These are phyloP conservation scores for Lactarius tabidus DNA, from an alignment of 768 basidiomycete species.

Conservation along the genomic window DNA sequence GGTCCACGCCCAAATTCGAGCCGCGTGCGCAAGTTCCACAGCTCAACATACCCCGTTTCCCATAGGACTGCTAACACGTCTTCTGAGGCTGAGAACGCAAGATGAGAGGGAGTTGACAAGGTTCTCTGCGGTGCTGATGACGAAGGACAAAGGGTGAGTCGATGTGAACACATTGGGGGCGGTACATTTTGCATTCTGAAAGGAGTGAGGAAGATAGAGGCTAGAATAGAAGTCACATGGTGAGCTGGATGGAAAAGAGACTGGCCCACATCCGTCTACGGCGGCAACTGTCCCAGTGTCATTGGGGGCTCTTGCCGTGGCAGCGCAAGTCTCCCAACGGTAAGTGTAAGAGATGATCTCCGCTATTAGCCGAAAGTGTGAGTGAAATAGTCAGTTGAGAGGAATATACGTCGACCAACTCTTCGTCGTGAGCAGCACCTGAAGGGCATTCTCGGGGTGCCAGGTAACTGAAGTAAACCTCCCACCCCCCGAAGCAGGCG, in stretches of 20 bases:
- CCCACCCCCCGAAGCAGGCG: constrained; percentile 39
- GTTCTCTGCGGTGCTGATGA: constrained; percentile 41
- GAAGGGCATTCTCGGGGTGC: constrained; percentile 80
- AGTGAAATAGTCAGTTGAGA: background rate
- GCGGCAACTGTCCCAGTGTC: constrained; percentile 88
- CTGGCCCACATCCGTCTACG: constrained; percentile 75
- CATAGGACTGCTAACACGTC: constrained; percentile 67
- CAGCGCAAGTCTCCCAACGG: constrained; percentile 74
- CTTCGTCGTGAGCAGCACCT: constrained; percentile 60
- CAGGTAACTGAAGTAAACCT: constrained; percentile 75
- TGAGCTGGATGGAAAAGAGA: background rate
- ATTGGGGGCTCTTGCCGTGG: constrained; percentile 52
- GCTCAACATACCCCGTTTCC: constrained; percentile 60
- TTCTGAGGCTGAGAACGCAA: constrained; percentile 51
- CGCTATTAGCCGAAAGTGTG: constrained; percentile 33
- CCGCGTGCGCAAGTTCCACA: constrained; percentile 68
- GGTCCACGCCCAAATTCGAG: constrained; percentile 54
- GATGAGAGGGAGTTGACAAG: constrained; percentile 59
- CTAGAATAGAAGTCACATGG: constrained; percentile 38
- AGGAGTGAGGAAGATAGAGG: constrained; percentile 76
- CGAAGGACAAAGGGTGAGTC: constrained; percentile 33
- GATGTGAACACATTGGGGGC: constrained; percentile 90
- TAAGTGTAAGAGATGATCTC: constrained; percentile 58
- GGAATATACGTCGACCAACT: constrained; percentile 42
- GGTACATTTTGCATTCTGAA: constrained; percentile 93